phyloP scores from a whole-genome alignment of 495 filamentous ascomycete genomes.

The Lophiostoma macrostomum region DNA sequence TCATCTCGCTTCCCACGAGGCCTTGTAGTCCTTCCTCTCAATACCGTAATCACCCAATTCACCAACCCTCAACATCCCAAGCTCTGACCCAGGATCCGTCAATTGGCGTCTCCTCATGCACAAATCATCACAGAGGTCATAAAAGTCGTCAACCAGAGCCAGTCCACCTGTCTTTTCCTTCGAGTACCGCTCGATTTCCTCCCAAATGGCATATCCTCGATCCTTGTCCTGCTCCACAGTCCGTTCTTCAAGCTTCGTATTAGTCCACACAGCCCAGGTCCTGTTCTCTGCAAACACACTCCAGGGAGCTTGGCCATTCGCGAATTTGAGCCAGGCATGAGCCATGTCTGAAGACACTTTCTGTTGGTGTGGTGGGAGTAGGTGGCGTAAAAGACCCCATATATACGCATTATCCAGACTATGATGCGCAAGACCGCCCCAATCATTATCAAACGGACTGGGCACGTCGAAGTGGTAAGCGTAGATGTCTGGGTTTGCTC shows the following conservation, averaged over 20 bases:
- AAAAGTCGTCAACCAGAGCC: neutral
- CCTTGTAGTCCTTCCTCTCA: neutral
- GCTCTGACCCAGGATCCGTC: neutral
- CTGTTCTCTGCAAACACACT: neutral
- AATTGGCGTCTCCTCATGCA: neutral
- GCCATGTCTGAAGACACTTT: neutral
- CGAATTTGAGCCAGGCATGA: constrained; percentile 4
- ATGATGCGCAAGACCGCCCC: constrained; percentile 7
- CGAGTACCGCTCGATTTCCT: neutral
- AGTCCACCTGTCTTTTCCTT: neutral
- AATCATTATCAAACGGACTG: constrained; percentile 11
- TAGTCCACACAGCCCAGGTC: neutral
- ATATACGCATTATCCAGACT: constrained; percentile 7
- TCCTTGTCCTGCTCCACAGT: constrained; percentile 6
- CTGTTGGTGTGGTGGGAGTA: neutral
- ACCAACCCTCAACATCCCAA: too few species aligned
- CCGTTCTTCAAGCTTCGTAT: constrained; percentile 2
- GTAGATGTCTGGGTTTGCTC: neutral
- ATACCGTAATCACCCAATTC: neutral
- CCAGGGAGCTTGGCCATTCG: neutral
- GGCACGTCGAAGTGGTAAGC: constrained; percentile 11
- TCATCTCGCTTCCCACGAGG: too few species aligned
- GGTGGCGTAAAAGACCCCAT: neutral
- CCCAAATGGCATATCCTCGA: constrained; percentile 1
- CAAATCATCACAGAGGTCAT: neutral